Base-by-base conservation (phyloP, 805 yeast species). In the Soucietia sequanensis region DNA sequence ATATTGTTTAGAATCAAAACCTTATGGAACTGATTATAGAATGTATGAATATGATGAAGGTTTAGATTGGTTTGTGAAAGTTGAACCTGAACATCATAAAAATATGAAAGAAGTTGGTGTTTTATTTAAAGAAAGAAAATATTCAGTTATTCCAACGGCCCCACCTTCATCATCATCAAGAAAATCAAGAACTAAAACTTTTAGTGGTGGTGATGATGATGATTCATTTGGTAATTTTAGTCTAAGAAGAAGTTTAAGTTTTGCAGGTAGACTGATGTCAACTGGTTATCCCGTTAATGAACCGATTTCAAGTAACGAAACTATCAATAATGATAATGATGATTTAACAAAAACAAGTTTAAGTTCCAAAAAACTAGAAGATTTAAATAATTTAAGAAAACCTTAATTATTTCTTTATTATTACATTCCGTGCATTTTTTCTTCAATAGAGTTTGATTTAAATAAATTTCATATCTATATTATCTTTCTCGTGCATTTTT, bases 21-120 rank as follows among this genome's bases (percentile, higher is more conserved):
- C 98, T 0, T 91, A 88, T 58, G 98, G 98, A 2, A 95, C 95
- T 2, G 95, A 88, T 41, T 91, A 95, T 88, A 76, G 84, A 10
- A 69, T 90, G 56, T 91, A 82, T 61, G 95, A 89, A 56, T 91
- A 82, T 62, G 84, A 86, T 49, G 96, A 90, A 47, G 62, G 60
- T 2, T 60, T 72, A 26, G 90, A 89, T 55, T 79, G 87, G 82
- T 91, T 91, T 62, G 74, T 66, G 35, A 78, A 84, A 49, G 81
- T 88, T 4, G 75, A 73, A 30, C 58, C 72, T 31, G 78, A 72
- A 27, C 79, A 75, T 45, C 66, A 66, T 43, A 75, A 71, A 60
- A 83, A 76, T 46, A 78, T 83, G 22, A 75, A 75, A 47, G 86
- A 83, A 52, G 80, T 81, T 25, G 87, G 84, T 0, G 78, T 84